Base-by-base conservation (phyloP, 2,329 filamentous ascomycete genomes). In the Aspergillus luchuensis region DNA sequence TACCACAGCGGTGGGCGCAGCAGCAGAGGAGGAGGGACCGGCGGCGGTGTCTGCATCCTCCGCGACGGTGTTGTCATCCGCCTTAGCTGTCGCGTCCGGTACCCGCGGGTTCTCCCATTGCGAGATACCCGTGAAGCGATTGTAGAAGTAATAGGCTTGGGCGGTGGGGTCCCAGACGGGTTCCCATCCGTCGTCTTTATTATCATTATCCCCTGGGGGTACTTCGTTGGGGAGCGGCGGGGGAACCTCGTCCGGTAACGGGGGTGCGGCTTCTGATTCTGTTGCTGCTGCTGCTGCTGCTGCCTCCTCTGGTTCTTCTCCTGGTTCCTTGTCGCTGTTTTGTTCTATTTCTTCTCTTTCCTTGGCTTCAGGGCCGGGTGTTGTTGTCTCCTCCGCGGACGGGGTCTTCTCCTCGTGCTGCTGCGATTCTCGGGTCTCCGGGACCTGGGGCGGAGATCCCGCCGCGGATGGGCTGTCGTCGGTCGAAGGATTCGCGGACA, bases 101-200 rank as follows among this genome's bases (percentile, higher is more conserved):
- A 94, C 80, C 53, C 92, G 89, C 5, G 92, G 92, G 70, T 97
- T 97, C 38, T 94, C 90, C 89, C 92, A 95, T 71, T 95, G 92
- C 57, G 87, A 87, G 60, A 85, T 80, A 38, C 86, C 84, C 4
- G 91, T 95, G 74, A 90, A 88, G 67, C 89, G 87, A 74, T 96
- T 97, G 81, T 88, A 88, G 78, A 96, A 97, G 79, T 92, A 96
- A 79, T 88, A 96, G 4, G 87, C 84, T 65, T 89, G 84, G 1
- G 84, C 82, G 55, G 75, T 82, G 23, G 84, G 78, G 69, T 96
- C 91, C 90, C 91, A 96, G 60, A 90, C 82, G 38, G 87, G 87
- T 61, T 90, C 87, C 92, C 92, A 97, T 61, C 92, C 92, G 73
- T 89, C 85, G 60, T 88, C 83, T 56, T 82, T 74, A 30, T 30